Base-by-base conservation (phyloP, 2,329 filamentous ascomycete species). In the Acephala macrosclerotiorum region DNA sequence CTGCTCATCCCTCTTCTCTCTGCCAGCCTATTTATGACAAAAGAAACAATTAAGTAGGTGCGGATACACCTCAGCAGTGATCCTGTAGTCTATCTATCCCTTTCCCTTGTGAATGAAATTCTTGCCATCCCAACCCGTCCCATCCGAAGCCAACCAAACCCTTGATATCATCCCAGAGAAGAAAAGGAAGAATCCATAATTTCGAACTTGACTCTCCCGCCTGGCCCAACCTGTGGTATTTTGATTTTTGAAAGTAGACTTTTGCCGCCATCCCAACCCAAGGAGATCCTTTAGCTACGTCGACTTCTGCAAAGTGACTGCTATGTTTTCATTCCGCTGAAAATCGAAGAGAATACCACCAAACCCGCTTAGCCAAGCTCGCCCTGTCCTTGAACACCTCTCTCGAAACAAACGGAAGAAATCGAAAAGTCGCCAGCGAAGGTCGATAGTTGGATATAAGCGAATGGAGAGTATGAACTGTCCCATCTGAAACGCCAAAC, bases 21-120 rank as follows among this genome's bases (percentile, higher is more conserved):
- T 25, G 25, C 6, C 14, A 7, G 1, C 49, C 22, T 18, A 9
- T 22, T 29, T 11, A 26, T 18, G 35, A 61, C 51, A 63, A 63
- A 49, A 38, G 53, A 63, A 63, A 58, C 40, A 38, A 61, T 61
- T 61, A 61, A 53, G 25, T 40, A 53, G n/a, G 42, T n/a, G 53
- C 53, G 40, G 53, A 58, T 53, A 51, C 25, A n/a, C 58, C 45
- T 20, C 29, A 49, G 58, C 26, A 61, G 58, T 33, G 36, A 56
- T 63, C 61, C 61, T 63, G 61, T 58, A 58, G 51, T 63, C 61
- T 63, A 63, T 63, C 51, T 51, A 53, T 61, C 22, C 25, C 58
- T n/a, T 11, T 25, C 5, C 11, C 3, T 33, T 33, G 29, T 33
- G 29, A 33, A 33, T 5, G 4, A 4, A 33, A 33, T 33, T 12